Base-by-base conservation (phyloP, 2,329 filamentous ascomycete genomes). In the Hymenotorrendiella dingleyae region DNA sequence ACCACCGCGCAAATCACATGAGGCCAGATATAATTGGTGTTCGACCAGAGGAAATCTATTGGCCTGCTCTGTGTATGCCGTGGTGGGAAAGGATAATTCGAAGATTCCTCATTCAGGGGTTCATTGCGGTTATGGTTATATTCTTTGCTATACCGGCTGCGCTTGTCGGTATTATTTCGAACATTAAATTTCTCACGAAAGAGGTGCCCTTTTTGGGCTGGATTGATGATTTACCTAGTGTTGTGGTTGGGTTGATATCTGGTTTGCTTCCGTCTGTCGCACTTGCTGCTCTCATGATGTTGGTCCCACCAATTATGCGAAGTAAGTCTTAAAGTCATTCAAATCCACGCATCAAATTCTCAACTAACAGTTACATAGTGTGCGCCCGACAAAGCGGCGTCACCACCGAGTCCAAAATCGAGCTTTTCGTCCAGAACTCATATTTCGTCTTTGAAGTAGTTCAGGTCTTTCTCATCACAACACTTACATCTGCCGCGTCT, bases 81-180 rank as follows among this genome's bases (percentile, higher is more conserved):
- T 75, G 78, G 78, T 74, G 74, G 72, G 70, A 80, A 59, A 65
- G 76, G 47, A 67, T 83, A 50, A 57, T 82, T 53, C 69, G 76
- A 47, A 64, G 73, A 56, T 63, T 72, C 55, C 57, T 65, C 38
- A 67, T 73, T 2, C 65, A 73, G 39, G 67, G 65, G 12, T 70
- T 80, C 22, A 72, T 84, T 19, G 64, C 70, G 12, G 69, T 67
- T 2, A 64, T 80, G 43, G 76, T 84, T 48, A 64, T 83, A 37
- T 84, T 85, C 65, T 85, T 81, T 80, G 75, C 80, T 3, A 73
- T 85, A 40, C 81, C 81, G 1, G 74, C 80, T n/a, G 78, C 77
- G 2, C 64, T 80, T 16, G 76, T 85, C 19, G 80, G 77, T 57
- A 67, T 74, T 10, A 74, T 83, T 49, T 82, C 79, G 24, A 83